Evolutionary conservation across 306 rosid species (phyloP).

Genomic region (Herpetospermum pedunculosum): DNA sequence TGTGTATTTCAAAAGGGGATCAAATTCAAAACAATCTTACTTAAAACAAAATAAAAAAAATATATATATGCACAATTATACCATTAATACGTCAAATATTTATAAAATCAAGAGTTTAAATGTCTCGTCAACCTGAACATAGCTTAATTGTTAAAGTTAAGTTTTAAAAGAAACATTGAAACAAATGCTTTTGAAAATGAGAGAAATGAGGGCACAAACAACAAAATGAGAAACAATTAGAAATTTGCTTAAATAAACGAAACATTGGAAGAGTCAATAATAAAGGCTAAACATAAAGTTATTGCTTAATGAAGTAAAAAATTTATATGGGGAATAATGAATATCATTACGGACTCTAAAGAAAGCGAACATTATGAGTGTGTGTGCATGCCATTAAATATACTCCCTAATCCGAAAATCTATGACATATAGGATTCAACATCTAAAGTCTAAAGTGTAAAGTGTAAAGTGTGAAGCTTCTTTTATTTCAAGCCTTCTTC

Average conservation of each 20-base stretch:
- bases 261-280: background rate
- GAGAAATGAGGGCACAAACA: background rate
- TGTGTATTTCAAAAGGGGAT: background rate
- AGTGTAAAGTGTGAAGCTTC: no score
- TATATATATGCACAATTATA: no score
- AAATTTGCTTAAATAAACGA: background rate
- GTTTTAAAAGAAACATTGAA: background rate
- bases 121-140: no score
- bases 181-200: background rate
- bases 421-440: background rate
- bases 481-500: background rate
- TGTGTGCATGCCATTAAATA: conserved; percentile 5
- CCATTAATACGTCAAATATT: no score
- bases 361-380: background rate
- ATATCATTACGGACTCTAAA: background rate
- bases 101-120: no score
- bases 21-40: background rate
- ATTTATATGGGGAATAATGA: background rate
- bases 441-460: background rate
- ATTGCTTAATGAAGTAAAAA: background rate
- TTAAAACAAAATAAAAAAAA: background rate
- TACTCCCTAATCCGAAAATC: background rate
- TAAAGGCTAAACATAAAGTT: background rate
- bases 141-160: no score
- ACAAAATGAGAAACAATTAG: background rate